phyloP scores from a whole-genome alignment of 352 stramenopile genomes.

The Globisporangium radiosum region DNA sequence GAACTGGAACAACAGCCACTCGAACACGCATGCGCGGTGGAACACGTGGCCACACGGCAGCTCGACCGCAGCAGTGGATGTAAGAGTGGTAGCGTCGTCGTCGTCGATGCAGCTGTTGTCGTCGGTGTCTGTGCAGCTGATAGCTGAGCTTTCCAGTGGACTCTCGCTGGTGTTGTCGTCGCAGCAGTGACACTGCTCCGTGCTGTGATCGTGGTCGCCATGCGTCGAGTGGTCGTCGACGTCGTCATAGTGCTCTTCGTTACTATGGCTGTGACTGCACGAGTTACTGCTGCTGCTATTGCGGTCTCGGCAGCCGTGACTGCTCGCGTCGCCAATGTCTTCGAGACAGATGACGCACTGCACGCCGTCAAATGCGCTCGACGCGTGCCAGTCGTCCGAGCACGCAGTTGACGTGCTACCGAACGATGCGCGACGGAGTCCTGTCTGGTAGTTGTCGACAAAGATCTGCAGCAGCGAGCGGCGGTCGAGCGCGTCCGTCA shows the following conservation, averaged over 20 bases:
- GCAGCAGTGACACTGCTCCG: no score
- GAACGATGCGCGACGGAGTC: slow-evolving; percentile 21
- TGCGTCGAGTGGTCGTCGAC: no score
- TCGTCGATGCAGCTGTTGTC: not conserved
- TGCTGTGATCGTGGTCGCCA: no score
- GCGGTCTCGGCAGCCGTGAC: slow-evolving; percentile 5
- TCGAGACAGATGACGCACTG: slow-evolving; percentile 16
- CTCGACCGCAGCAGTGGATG: slow-evolving; percentile 12
- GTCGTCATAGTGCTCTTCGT: no score
- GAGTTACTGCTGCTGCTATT: not conserved
- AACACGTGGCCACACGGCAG: slow-evolving; percentile 64
- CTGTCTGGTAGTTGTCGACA: slow-evolving; percentile 45
- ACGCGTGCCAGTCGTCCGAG: slow-evolving; percentile 9
- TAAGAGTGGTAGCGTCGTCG: not conserved
- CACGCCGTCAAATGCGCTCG: no score
- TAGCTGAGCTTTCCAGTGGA: no score
- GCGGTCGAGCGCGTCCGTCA: slow-evolving; percentile 37
- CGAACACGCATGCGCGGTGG: slow-evolving; percentile 66
- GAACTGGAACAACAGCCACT: slow-evolving; percentile 70
- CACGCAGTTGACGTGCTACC: slow-evolving; percentile 2
- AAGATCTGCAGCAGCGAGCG: slow-evolving; percentile 67
- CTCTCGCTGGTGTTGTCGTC: no score
- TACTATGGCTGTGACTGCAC: not conserved
- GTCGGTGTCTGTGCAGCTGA: not conserved
- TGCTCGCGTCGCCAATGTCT: slow-evolving; percentile 8